These are phyloP conservation scores for Lactuca sativa DNA, from an alignment of 129 eudicot genomes.

Conservation along the genomic window DNA sequence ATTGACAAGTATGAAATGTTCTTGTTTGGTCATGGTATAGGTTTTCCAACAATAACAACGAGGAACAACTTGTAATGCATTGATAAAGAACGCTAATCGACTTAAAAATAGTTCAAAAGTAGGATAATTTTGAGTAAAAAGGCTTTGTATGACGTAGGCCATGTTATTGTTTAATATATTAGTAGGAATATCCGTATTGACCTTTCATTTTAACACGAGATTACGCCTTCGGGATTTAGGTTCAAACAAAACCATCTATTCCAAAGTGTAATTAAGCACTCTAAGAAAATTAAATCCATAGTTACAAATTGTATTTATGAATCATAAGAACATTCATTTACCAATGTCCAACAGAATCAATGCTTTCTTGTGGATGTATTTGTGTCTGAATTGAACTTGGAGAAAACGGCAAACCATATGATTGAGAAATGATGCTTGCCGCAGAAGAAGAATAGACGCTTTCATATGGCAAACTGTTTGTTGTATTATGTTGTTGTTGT, in stretches of 20 bases:
- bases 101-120: too few relatives aligned
- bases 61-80: too few relatives aligned
- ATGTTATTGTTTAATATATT: not conserved
- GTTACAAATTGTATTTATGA: constrained; percentile 31
- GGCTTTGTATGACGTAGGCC: not conserved
- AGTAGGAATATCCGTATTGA: too few relatives aligned
- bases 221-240: not conserved
- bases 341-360: constrained; percentile 66
- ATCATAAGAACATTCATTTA: constrained; percentile 24
- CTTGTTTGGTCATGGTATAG: too few relatives aligned
- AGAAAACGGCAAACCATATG: constrained; percentile 53
- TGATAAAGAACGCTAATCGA: too few relatives aligned
- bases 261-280: not conserved
- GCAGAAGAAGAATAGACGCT: constrained; percentile 51
- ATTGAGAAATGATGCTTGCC: constrained; percentile 43
- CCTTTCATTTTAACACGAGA: too few relatives aligned
- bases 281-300: constrained; percentile 9
- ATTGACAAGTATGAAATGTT: too few relatives aligned
- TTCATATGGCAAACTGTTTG: constrained; percentile 27
- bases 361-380: constrained; percentile 57
- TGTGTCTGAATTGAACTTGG: constrained; percentile 52
- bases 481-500: constrained; percentile 28
- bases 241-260: not conserved
- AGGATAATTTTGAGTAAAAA: too few relatives aligned
- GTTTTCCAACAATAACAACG: too few relatives aligned